Percentiles rank a stretch among this genome's conserved stretches.
phyloP scores from a whole-genome alignment of 345 rosid genomes.

The Gynandropsis gynandra region DNA sequence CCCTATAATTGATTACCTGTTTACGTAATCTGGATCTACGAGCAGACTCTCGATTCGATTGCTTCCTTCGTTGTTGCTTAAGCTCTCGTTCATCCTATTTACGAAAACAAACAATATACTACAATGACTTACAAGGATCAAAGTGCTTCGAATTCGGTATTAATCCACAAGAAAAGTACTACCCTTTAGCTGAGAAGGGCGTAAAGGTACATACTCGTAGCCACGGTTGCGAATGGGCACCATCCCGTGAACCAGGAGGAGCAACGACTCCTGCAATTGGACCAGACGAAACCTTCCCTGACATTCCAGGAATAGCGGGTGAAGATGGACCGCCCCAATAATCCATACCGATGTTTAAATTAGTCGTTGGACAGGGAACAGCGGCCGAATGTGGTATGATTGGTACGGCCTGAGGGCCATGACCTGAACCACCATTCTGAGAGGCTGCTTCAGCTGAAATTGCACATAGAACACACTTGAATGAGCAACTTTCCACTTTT shows the following conservation, averaged over 20 bases:
- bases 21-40: conserved; percentile 80
- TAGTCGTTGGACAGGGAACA: conserved; percentile 80
- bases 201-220: conserved; percentile 49
- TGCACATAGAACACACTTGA: conserved; percentile 17
- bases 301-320: conserved; percentile 49
- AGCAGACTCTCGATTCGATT: conserved; percentile 83
- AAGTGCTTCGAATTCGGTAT: not conserved
- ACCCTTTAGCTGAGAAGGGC: not conserved
- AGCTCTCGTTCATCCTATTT: conserved; percentile 69
- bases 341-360: conserved; percentile 96
- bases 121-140: not conserved
- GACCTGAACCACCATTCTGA: conserved; percentile 64
- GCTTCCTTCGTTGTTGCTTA: conserved; percentile 75
- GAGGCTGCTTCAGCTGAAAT: conserved; percentile 53
- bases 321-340: conserved; percentile 86
- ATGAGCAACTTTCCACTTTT: conserved; percentile 15
- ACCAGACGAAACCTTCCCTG: conserved; percentile 62
- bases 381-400: conserved; percentile 58
- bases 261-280: conserved; percentile 58
- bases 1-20: too few species aligned
- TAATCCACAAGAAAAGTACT: not conserved
- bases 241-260: conserved; percentile 61
- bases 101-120: not conserved
- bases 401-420: conserved; percentile 49
- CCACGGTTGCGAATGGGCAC: conserved; percentile 73